Percentiles rank a stretch among this genome's conserved stretches.
phyloP scores from a whole-genome alignment of 2,329 filamentous ascomycete genomes.

The Fusarium pseudograminearum region DNA sequence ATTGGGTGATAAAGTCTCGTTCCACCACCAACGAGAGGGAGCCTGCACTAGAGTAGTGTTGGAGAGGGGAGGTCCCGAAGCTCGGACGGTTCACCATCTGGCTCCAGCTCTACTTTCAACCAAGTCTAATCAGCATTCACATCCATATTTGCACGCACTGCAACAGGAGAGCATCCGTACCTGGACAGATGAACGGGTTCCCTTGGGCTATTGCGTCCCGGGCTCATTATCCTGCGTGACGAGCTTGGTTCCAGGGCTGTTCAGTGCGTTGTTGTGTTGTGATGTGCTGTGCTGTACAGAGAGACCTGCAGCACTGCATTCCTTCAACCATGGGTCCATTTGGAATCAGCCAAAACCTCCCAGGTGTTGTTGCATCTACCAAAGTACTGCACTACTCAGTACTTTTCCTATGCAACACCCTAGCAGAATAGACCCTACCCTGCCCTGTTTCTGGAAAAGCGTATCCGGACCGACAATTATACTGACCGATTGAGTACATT shows the following conservation, averaged over 20 bases:
- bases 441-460: conserved; percentile 26
- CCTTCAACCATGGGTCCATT: conserved; percentile 1
- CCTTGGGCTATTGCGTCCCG: background rate
- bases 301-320: conserved; percentile 1
- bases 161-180: background rate
- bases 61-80: conserved; percentile 34
- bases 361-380: conserved; percentile 11
- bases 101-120: background rate
- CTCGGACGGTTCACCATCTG: conserved; percentile 15
- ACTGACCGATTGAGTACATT: background rate
- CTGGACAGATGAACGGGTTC: background rate
- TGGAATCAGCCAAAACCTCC: conserved; percentile 24
- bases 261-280: background rate
- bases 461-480: conserved; percentile 15
- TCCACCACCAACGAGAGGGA: conserved; percentile 15
- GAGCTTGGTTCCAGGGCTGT: background rate
- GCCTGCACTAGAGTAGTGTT: conserved; percentile 24
- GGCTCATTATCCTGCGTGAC: background rate
- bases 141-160: conserved; percentile 2
- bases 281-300: background rate
- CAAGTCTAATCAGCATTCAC: conserved; percentile 26
- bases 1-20: conserved; percentile 32
- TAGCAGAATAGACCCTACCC: conserved; percentile 1
- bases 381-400: conserved; percentile 6
- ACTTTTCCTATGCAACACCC: conserved; percentile 1